Evolutionary conservation across 2,329 filamentous ascomycete species (phyloP).

Genomic region (Rhexocercosporidium sp.): DNA sequence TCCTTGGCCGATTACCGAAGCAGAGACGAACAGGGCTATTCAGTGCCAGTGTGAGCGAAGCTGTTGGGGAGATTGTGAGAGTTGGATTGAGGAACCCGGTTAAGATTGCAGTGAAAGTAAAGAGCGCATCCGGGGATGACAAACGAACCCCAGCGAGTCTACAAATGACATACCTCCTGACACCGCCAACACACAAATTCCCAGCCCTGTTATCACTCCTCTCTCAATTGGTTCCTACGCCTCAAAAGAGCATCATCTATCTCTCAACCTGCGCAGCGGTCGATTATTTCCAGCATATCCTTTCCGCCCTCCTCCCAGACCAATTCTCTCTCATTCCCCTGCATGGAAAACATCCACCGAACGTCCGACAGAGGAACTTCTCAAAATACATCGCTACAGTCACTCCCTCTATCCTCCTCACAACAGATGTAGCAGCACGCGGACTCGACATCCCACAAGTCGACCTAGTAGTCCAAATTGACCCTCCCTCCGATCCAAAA

Average conservation of each 20-base stretch:
- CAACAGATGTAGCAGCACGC: constrained; percentile 89
- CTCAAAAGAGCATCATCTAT: constrained; percentile 88
- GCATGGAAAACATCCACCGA: constrained; percentile 89
- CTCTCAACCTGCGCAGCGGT: constrained; percentile 93
- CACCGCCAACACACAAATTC: constrained; percentile 79
- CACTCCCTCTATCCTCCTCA: constrained; percentile 80
- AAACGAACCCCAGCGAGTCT: constrained; percentile 89
- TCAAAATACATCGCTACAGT: constrained; percentile 76
- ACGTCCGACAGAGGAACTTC: constrained; percentile 89
- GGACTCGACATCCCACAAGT: constrained; percentile 92
- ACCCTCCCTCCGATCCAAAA: constrained; percentile 86
- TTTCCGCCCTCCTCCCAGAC: constrained; percentile 73
- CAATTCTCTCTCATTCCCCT: constrained; percentile 76
- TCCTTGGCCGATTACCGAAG: constrained; percentile 84
- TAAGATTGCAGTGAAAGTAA: constrained; percentile 92
- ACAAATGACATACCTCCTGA: constrained; percentile 85
- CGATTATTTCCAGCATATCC: constrained; percentile 86
- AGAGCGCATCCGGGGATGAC: constrained; percentile 77
- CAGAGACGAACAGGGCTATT: constrained; percentile 93
- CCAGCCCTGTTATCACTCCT: constrained; percentile 76
- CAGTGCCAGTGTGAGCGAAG: constrained; percentile 94
- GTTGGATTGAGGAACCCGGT: constrained; percentile 93
- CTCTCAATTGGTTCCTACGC: constrained; percentile 69
- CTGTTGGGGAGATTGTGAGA: constrained; percentile 88
- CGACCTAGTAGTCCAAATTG: constrained; percentile 88